Evolutionary conservation across 768 basidiomycete genomes (phyloP).

Genomic region (Harrya chromipes): DNA sequence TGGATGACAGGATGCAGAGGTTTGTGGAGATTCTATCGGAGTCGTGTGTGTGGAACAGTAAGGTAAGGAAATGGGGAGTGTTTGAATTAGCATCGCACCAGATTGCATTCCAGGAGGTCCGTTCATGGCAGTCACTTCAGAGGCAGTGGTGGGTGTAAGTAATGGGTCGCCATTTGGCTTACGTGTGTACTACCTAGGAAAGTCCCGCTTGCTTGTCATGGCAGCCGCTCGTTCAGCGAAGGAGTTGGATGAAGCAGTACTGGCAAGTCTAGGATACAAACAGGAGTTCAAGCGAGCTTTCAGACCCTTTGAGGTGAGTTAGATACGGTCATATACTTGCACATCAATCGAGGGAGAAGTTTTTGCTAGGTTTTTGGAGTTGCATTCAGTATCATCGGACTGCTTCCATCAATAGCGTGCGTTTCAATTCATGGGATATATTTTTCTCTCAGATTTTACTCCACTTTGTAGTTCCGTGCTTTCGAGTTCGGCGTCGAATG

Average conservation of each 20-base stretch:
- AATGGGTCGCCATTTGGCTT: too few relatives aligned
- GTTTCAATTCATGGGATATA: constrained; percentile 23
- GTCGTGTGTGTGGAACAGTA: too few relatives aligned
- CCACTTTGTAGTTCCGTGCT: constrained; percentile 37
- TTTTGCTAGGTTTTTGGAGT: constrained; percentile 59
- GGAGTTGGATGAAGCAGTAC: constrained; percentile 25
- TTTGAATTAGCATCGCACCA: too few relatives aligned
- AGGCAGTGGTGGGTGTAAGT: too few relatives aligned
- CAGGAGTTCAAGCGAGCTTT: constrained; percentile 35
- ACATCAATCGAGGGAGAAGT: not conserved
- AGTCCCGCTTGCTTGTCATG: not conserved
- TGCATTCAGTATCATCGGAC: constrained; percentile 64
- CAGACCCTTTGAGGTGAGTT: constrained; percentile 26
- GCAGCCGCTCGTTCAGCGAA: not conserved
- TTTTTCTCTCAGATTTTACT: not conserved
- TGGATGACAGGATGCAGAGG: too few relatives aligned
- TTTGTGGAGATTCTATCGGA: too few relatives aligned
- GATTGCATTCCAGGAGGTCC: too few relatives aligned
- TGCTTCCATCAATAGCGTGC: constrained; percentile 60
- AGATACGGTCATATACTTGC: not conserved
- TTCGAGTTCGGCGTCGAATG: constrained; percentile 43
- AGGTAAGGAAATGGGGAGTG: too few relatives aligned
- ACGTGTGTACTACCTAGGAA: too few relatives aligned
- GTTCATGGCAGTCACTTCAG: too few relatives aligned
- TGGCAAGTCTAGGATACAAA: constrained; percentile 31